Conservation (phyloP, 495 filamentous ascomycete genomes). For the Xylaria castorea region DNA sequence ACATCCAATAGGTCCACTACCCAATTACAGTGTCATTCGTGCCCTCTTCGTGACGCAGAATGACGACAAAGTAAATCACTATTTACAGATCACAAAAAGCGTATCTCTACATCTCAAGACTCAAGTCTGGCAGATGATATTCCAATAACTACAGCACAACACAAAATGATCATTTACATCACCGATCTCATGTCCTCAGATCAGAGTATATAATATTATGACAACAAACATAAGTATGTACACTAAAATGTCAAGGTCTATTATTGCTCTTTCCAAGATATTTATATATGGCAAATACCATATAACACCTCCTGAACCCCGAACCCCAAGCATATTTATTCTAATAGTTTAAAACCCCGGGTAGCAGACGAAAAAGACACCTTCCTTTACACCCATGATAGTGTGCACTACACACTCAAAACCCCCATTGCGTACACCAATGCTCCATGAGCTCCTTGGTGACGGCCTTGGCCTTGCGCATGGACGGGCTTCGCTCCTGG, state of each 20-base stretch:
- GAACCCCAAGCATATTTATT: neutral
- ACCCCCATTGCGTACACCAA: constrained; percentile 60
- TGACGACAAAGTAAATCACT: neutral
- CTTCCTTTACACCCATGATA: neutral
- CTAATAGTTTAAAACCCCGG: neutral
- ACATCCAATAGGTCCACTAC: too few species aligned
- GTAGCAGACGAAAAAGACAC: neutral
- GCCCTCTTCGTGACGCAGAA: neutral
- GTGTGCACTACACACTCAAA: constrained; percentile 27
- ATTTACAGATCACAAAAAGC: too few species aligned
- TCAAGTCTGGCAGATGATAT: neutral
- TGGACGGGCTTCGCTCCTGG: constrained; percentile 42
- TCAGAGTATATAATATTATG: neutral
- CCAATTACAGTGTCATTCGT: neutral
- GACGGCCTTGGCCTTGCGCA: constrained; percentile 46
- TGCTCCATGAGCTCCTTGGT: constrained; percentile 52
- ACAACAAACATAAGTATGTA: neutral
- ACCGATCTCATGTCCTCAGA: neutral
- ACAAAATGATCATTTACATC: neutral
- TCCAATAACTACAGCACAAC: neutral
- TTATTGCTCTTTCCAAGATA: neutral
- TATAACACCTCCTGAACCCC: neutral
- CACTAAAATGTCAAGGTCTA: neutral
- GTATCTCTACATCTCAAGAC: neutral
- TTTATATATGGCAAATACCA: too few species aligned